Conservation (phyloP, 2,329 filamentous ascomycete species). For the Sporothrix phasma region DNA sequence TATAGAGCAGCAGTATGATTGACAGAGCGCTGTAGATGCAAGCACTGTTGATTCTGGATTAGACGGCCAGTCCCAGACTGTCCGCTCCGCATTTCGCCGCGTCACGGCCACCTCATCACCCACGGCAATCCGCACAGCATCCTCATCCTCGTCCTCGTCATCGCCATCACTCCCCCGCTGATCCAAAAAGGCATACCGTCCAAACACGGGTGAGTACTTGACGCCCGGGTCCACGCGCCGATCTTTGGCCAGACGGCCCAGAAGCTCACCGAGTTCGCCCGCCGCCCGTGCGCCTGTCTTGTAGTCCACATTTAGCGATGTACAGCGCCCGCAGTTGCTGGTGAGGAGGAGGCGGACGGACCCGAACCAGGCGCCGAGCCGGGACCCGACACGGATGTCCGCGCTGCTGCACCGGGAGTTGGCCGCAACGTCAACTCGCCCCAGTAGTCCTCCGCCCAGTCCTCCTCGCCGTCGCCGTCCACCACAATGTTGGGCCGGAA, state of each 20-base stretch:
- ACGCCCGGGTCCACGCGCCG: slow-evolving; percentile 59
- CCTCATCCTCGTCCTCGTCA: slow-evolving; percentile 12
- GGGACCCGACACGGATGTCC: background rate
- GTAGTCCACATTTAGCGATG: slow-evolving; percentile 63
- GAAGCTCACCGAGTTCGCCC: slow-evolving; percentile 48
- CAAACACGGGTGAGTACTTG: slow-evolving; percentile 62
- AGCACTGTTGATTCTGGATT: background rate
- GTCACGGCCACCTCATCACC: slow-evolving; percentile 46
- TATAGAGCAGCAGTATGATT: too few relatives aligned
- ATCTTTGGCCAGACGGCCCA: slow-evolving; percentile 62
- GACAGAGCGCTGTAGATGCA: too few relatives aligned
- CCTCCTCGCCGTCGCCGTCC: slow-evolving; percentile 45
- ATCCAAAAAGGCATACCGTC: slow-evolving; percentile 56
- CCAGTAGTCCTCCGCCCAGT: slow-evolving; percentile 68
- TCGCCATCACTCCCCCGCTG: slow-evolving; percentile 18
- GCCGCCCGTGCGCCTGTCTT: slow-evolving; percentile 47
- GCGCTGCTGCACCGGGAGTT: background rate
- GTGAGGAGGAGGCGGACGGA: slow-evolving; percentile 44
- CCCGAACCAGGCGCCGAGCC: background rate
- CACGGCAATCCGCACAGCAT: slow-evolving; percentile 28
- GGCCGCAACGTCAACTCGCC: slow-evolving; percentile 41
- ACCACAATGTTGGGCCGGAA: slow-evolving; percentile 67
- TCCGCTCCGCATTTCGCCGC: slow-evolving; percentile 39
- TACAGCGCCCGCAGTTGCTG: slow-evolving; percentile 59
- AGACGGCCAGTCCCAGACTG: slow-evolving; percentile 41